Conservation (phyloP, 208 protist species). For the Leishmania turanica region DNA sequence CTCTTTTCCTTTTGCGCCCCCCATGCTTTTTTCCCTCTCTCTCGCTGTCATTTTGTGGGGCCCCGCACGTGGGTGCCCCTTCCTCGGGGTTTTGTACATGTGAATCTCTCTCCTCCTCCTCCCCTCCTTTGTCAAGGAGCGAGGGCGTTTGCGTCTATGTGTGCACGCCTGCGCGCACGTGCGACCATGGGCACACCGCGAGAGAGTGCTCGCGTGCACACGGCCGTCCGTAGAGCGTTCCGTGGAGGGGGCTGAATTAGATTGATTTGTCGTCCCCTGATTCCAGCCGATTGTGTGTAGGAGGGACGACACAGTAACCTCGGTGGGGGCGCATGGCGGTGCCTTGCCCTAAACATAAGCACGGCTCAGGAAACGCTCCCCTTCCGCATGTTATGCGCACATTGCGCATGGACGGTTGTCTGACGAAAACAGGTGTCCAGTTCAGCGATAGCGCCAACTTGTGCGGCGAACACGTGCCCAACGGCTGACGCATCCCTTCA, state of each 20-base stretch:
- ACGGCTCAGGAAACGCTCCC: background rate
- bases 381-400: background rate
- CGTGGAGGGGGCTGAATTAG: no score
- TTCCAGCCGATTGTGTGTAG: background rate
- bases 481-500: background rate
- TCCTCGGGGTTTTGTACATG: no score
- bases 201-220: no score
- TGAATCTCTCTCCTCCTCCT: no score
- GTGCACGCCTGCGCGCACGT: background rate
- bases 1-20: no score
- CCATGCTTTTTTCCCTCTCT: no score
- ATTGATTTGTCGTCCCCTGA: background rate
- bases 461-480: background rate
- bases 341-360: background rate
- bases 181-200: background rate
- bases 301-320: background rate
- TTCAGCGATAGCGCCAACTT: background rate
- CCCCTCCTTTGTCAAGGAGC: background rate
- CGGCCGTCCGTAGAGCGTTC: background rate
- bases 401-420: background rate
- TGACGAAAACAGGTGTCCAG: background rate
- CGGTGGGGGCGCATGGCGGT: background rate
- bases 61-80: no score
- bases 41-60: no score
- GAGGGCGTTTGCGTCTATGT: background rate